Percentiles rank a stretch among this genome's conserved stretches.
phyloP scores from a whole-genome alignment of 495 filamentous ascomycete genomes.

The Mytilinidion resinicola region DNA sequence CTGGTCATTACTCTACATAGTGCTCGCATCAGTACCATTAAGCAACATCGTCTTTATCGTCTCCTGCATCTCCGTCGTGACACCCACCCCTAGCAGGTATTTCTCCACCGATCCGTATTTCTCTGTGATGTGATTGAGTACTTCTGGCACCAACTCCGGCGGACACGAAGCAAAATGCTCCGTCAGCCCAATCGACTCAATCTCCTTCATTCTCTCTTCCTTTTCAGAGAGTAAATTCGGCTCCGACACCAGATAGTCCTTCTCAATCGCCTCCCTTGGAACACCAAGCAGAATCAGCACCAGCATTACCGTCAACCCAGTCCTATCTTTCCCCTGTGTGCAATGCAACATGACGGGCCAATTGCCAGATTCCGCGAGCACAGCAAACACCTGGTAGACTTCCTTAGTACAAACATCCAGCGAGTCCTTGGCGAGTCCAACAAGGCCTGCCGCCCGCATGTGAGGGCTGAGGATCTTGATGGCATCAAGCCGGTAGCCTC shows the following conservation, averaged over 20 bases:
- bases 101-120: conserved; percentile 54
- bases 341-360: conserved; percentile 70
- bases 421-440: conserved; percentile 58
- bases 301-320: conserved; percentile 65
- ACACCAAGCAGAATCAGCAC: conserved; percentile 54
- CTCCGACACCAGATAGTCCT: conserved; percentile 62
- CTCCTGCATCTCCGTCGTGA: conserved; percentile 36
- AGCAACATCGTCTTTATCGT: conserved; percentile 13
- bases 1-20: too few relatives aligned
- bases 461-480: conserved; percentile 59
- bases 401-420: conserved; percentile 57
- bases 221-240: conserved; percentile 54
- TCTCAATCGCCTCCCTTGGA: conserved; percentile 47
- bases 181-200: conserved; percentile 58
- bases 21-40: too few relatives aligned
- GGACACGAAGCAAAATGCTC: conserved; percentile 63
- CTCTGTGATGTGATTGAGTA: conserved; percentile 45
- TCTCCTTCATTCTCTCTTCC: conserved; percentile 59
- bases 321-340: conserved; percentile 84
- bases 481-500: conserved; percentile 61
- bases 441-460: conserved; percentile 61
- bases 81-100: conserved; percentile 57
- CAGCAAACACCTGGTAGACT: conserved; percentile 53
- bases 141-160: conserved; percentile 45
- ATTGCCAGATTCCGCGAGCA: conserved; percentile 40